Evolutionary conservation across 164 flowering plant genomes (phyloP), one percentile per base, ranked within the genome.

Genomic region (Magnolia officinalis): DNA sequence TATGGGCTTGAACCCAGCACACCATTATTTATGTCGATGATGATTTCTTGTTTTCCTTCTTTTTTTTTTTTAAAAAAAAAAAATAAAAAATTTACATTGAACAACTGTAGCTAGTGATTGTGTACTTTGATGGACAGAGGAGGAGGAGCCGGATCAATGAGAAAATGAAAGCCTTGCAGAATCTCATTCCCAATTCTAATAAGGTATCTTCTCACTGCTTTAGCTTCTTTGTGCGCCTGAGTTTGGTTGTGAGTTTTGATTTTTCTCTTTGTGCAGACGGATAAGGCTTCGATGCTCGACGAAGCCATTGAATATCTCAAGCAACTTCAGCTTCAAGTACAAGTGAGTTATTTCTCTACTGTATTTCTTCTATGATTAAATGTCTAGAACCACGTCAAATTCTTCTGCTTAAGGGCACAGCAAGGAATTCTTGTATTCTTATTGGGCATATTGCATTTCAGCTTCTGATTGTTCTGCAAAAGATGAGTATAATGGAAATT

Each of bases 251-350:
- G 70, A 55, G 14, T 45, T 64, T 67, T 66, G 58, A 29, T 74
- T 74, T 70, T 19, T 74, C 16, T 50, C 72, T 65, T 19, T 81
- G 76, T 8, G 45, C 79, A 91, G 97, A 91, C 92, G 19, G 94
- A 93, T 76, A 91, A 91, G 80, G 97, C 97, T 63, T 92, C 97
- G 0, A 91, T 93, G 97, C 84, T 93, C 65, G 96, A 91, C 81
- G 96, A 93, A 84, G 96, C 94, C 7, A 93, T 91, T 78, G 97
- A 93, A 67, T 93, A 93, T 77, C 85, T 93, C 64, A 93, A 91
- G 80, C 97, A 93, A 81, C 97, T 93, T 77, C 97, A 93, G 82
- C 90, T 91, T 50, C 94, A 93, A 87, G 97, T 93, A 45, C 97
- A 92, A 88, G 97, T 89, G 64, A 75, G 80, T 51, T 66, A 58